Evolutionary conservation across 2,329 filamentous ascomycete genomes (phyloP).

Genomic region (Trichoderma lentiforme): DNA sequence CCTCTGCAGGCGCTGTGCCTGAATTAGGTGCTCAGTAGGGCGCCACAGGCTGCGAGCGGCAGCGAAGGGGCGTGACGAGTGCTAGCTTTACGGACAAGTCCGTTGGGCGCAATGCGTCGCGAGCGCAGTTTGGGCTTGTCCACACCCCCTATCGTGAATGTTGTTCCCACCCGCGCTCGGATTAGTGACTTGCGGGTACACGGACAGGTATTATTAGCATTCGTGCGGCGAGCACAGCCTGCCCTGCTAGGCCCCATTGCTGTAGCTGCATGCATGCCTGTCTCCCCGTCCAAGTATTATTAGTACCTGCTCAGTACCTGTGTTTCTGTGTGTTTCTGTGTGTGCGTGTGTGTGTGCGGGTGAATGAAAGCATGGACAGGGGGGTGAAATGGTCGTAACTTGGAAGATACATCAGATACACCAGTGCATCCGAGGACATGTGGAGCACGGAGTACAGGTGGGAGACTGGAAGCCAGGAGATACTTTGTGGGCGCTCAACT

Average conservation of each 20-base stretch:
- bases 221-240: conserved; percentile 17
- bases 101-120: background rate
- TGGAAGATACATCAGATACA: background rate
- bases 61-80: background rate
- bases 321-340: background rate
- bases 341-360: background rate
- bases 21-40: background rate
- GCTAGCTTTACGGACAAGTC: conserved; percentile 10
- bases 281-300: background rate
- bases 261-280: background rate
- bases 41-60: background rate
- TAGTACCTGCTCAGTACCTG: background rate
- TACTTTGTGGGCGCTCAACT: background rate
- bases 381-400: background rate
- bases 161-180: background rate
- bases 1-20: background rate
- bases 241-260: background rate
- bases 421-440: background rate
- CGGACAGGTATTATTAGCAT: conserved; percentile 18
- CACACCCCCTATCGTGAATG: background rate
- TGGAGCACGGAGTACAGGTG: background rate
- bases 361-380: background rate
- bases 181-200: background rate
- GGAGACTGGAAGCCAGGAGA: background rate
- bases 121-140: background rate